Conservation (phyloP, 257 asterid species). For the Nicotiana otophora region DNA sequence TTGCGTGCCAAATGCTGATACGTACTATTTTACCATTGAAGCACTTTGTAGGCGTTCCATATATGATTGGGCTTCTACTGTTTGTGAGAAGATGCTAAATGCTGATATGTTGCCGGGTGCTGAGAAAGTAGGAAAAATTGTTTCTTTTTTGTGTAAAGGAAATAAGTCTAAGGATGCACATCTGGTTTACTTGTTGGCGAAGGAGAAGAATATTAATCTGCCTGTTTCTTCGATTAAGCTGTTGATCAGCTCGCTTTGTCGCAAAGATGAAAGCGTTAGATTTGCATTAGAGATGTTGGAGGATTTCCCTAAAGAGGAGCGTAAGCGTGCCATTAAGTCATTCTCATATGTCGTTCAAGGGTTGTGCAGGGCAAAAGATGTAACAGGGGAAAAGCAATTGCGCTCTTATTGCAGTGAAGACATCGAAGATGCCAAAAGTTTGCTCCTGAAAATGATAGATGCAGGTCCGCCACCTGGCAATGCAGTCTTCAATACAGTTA, state of each 20-base stretch:
- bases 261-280: constrained; percentile 36
- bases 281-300: constrained; percentile 57
- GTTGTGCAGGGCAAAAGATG: constrained; percentile 68
- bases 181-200: constrained; percentile 57
- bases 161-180: constrained; percentile 66
- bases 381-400: neutral
- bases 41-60: constrained; percentile 69
- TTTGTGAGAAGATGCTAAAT: constrained; percentile 64
- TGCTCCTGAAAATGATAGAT: constrained; percentile 62
- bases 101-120: constrained; percentile 47
- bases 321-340: constrained; percentile 48
- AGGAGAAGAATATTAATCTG: constrained; percentile 44
- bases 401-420: constrained; percentile 28
- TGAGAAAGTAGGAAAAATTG: constrained; percentile 58
- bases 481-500: constrained; percentile 50
- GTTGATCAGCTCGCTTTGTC: constrained; percentile 56
- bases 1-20: constrained; percentile 45
- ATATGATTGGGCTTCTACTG: constrained; percentile 53
- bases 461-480: constrained; percentile 30
- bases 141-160: constrained; percentile 63
- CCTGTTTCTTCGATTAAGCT: constrained; percentile 38
- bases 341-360: constrained; percentile 54
- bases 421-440: constrained; percentile 45
- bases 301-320: constrained; percentile 41
- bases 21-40: constrained; percentile 64